Conservation (phyloP, 2,329 filamentous ascomycete species). For the Botrytis byssoidea region DNA sequence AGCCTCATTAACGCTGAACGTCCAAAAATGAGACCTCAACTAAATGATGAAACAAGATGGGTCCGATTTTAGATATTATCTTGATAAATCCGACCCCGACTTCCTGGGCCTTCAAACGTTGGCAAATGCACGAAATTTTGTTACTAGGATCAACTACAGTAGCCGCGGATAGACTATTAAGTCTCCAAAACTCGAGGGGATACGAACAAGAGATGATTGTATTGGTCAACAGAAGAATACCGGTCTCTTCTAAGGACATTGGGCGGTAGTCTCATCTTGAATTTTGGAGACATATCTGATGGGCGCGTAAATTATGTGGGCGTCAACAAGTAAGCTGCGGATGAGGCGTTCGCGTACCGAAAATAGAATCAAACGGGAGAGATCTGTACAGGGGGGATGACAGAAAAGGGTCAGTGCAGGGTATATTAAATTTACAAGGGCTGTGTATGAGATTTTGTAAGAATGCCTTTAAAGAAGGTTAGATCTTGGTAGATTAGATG, state of each 20-base stretch:
- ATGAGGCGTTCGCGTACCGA: conserved; percentile 22
- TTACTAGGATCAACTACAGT: conserved; percentile 17
- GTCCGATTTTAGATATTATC: conserved; percentile 17
- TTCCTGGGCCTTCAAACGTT: conserved; percentile 9
- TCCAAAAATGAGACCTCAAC: conserved; percentile 22
- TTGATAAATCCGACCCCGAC: conserved; percentile 16
- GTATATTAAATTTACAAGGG: background rate
- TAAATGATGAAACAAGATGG: conserved; percentile 21
- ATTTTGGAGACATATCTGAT: conserved; percentile 19
- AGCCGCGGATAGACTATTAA: conserved; percentile 6
- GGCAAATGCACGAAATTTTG: conserved; percentile 10
- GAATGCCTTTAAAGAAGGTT: conserved; percentile 1
- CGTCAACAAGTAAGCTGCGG: conserved; percentile 21
- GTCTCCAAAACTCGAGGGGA: conserved; percentile 19
- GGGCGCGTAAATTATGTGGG: conserved; percentile 20
- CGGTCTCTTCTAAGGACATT: conserved; percentile 17
- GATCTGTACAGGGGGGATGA: conserved; percentile 7
- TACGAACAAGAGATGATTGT: conserved; percentile 1
- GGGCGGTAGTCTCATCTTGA: conserved; percentile 23
- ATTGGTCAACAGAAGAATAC: conserved; percentile 14
- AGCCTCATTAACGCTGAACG: conserved; percentile 20
- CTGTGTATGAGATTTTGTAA: background rate
- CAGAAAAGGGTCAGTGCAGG: background rate
- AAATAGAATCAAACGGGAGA: conserved; percentile 18
- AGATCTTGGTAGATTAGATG: conserved; percentile 13